Evolutionary conservation across 78 protist genomes (phyloP).

Genomic region (Planoprotostelium fungivorum): DNA sequence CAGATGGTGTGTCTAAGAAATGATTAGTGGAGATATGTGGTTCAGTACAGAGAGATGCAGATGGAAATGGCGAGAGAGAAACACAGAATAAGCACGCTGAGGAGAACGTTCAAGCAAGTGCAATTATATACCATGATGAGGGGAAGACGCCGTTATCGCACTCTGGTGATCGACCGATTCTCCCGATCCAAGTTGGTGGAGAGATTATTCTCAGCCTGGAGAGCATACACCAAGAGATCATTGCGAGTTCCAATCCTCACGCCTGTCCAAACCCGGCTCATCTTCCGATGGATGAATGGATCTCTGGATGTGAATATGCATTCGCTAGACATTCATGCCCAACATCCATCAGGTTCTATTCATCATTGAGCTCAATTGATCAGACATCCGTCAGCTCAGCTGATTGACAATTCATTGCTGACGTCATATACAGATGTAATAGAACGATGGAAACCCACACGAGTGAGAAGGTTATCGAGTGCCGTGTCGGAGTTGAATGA

Average conservation of each 20-base stretch:
- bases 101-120: not conserved
- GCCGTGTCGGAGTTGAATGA: not conserved
- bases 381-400: too few species aligned
- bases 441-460: not conserved
- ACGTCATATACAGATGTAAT: not conserved
- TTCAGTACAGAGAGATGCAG: too few species aligned
- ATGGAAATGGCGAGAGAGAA: not conserved
- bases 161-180: not conserved
- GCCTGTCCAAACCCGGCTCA: not conserved
- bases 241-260: not conserved
- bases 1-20: not conserved
- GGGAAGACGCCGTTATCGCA: not conserved
- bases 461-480: not conserved
- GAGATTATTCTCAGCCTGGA: not conserved
- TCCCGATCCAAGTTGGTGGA: not conserved
- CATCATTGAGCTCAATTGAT: too few species aligned
- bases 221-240: not conserved
- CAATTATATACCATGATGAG: not conserved
- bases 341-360: too few species aligned
- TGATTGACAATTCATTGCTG: not conserved
- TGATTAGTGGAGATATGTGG: too few species aligned
- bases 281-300: not conserved
- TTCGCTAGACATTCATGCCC: not conserved
- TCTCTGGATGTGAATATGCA: not conserved
- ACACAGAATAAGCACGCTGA: not conserved